These are phyloP conservation scores for Lichtheimia ornata DNA, from an alignment of 371 early-diverging fungal species.

Conservation along the genomic window DNA sequence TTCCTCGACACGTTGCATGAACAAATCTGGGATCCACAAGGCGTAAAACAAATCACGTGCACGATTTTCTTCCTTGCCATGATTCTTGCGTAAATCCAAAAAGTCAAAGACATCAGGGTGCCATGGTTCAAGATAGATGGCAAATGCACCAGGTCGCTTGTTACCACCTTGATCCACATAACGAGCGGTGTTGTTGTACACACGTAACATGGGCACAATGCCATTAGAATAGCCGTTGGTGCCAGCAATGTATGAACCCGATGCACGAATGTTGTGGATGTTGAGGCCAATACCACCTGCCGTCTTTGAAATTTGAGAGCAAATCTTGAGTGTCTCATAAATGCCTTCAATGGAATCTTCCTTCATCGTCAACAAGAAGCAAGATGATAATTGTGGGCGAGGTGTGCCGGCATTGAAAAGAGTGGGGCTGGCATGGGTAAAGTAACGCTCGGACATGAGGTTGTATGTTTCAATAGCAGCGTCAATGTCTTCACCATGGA, in stretches of 20 bases:
- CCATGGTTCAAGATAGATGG: slow-evolving; percentile 99
- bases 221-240: slow-evolving; percentile 99
- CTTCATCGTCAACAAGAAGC: slow-evolving; percentile 96
- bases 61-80: slow-evolving; percentile 97
- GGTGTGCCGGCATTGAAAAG: slow-evolving; percentile 99
- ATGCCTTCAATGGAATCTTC: slow-evolving; percentile 98
- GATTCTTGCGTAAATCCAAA: slow-evolving; percentile 98
- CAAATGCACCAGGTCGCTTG: slow-evolving; percentile 99
- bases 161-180: slow-evolving; percentile 99
- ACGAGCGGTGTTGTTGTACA: slow-evolving; percentile 97
- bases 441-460: slow-evolving; percentile 92
- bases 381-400: slow-evolving; percentile 93
- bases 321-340: slow-evolving; percentile 96
- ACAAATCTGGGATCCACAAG: slow-evolving; percentile 99
- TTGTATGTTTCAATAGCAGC: slow-evolving; percentile 97
- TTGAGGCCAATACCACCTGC: slow-evolving; percentile 99
- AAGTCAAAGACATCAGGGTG: slow-evolving; percentile 99
- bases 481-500: slow-evolving; percentile 94
- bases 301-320: slow-evolving; percentile 97
- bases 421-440: slow-evolving; percentile 99
- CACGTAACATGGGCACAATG: slow-evolving; percentile 97
- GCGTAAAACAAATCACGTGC: slow-evolving; percentile 98
- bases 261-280: slow-evolving; percentile 94
- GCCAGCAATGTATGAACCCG: slow-evolving; percentile 96
- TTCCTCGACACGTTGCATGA: slow-evolving; percentile 97